Conservation (phyloP, 2,329 filamentous ascomycete species). For the Hymenoscyphus infarciens region DNA sequence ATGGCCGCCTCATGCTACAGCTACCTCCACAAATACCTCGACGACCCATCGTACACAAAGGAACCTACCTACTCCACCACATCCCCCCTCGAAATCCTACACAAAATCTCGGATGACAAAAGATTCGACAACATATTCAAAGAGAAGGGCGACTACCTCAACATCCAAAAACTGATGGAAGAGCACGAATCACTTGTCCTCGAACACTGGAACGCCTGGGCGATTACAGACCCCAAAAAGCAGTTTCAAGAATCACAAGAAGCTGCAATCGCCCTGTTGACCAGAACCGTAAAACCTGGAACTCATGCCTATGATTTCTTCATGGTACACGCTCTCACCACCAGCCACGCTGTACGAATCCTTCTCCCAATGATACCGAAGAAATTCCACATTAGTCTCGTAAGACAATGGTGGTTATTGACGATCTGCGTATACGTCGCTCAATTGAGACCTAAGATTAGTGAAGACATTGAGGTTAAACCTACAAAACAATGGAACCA, state of each 20-base stretch:
- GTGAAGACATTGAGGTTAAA: constrained; percentile 58
- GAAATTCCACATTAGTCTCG: constrained; percentile 67
- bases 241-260: constrained; percentile 73
- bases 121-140: constrained; percentile 66
- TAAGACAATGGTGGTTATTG: constrained; percentile 89
- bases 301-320: constrained; percentile 77
- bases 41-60: constrained; percentile 67
- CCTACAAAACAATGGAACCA: constrained; percentile 66
- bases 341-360: constrained; percentile 83
- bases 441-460: constrained; percentile 68
- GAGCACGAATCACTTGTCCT: constrained; percentile 67
- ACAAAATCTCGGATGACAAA: constrained; percentile 64
- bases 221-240: constrained; percentile 62
- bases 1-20: constrained; percentile 59
- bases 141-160: constrained; percentile 50
- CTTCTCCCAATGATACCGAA: constrained; percentile 73
- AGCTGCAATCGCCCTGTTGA: constrained; percentile 56
- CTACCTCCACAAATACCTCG: constrained; percentile 63
- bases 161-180: constrained; percentile 65
- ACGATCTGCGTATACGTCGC: constrained; percentile 73
- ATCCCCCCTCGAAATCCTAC: constrained; percentile 67
- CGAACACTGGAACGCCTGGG: constrained; percentile 91
- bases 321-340: constrained; percentile 75
- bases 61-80: constrained; percentile 56
- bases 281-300: constrained; percentile 55